phyloP scores from a whole-genome alignment of 2,329 filamentous ascomycete genomes.

The Aphanocladium album region DNA sequence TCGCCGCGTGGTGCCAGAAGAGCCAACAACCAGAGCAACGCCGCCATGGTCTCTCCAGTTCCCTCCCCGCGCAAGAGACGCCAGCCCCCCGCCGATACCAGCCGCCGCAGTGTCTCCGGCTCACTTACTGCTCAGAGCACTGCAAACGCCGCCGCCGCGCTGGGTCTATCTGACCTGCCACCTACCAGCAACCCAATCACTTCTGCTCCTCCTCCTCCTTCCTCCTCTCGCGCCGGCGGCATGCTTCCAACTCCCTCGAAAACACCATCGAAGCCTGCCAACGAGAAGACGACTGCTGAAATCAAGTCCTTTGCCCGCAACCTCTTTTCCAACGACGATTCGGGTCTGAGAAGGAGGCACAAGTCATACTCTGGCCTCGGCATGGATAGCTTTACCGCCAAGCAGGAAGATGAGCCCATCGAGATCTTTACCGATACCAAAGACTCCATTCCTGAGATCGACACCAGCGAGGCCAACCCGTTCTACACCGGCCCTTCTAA shows the following conservation, averaged over 20 bases:
- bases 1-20: constrained; percentile 31
- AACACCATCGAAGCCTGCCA: constrained; percentile 63
- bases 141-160: constrained; percentile 37
- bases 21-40: constrained; percentile 21
- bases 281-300: constrained; percentile 44
- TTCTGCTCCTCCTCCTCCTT: constrained; percentile 18
- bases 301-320: constrained; percentile 54
- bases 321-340: constrained; percentile 56
- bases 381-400: constrained; percentile 53
- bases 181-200: constrained; percentile 22
- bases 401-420: constrained; percentile 56
- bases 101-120: constrained; percentile 40
- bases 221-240: constrained; percentile 24
- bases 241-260: constrained; percentile 77
- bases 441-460: constrained; percentile 66
- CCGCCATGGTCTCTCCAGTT: constrained; percentile 37
- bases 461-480: constrained; percentile 64
- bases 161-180: constrained; percentile 29
- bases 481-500: constrained; percentile 53
- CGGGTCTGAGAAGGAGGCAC: constrained; percentile 48
- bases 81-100: constrained; percentile 40
- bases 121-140: constrained; percentile 40
- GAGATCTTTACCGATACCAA: constrained; percentile 74
- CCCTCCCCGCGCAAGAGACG: constrained; percentile 49
- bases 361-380: constrained; percentile 53